phyloP scores from a whole-genome alignment of 2,329 filamentous ascomycete species.

The Exophiala sp. region DNA sequence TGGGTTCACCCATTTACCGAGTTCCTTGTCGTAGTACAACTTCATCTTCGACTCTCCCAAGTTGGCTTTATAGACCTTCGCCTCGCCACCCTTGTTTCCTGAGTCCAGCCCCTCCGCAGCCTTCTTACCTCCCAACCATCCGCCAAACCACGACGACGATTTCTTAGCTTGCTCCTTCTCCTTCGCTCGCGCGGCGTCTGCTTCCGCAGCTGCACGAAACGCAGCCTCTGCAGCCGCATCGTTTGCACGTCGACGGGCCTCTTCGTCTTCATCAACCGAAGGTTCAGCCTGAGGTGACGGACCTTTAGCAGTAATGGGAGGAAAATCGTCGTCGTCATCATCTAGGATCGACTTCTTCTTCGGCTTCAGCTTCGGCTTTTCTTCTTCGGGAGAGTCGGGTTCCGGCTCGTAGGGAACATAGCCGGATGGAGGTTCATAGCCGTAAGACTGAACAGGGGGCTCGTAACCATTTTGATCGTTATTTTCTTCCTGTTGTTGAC shows the following conservation, averaged over 20 bases:
- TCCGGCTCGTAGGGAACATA: conserved; percentile 33
- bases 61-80: conserved; percentile 73
- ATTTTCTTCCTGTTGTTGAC: not conserved
- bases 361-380: conserved; percentile 49
- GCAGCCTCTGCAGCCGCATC: conserved; percentile 29
- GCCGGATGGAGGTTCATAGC: conserved; percentile 33
- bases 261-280: conserved; percentile 14
- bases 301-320: conserved; percentile 4
- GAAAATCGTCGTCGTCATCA: conserved; percentile 48
- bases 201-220: conserved; percentile 29
- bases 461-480: conserved; percentile 30
- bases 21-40: conserved; percentile 91
- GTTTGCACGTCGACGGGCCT: conserved; percentile 25
- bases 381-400: conserved; percentile 50
- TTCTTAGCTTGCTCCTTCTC: conserved; percentile 39
- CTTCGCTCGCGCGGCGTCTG: conserved; percentile 30
- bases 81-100: conserved; percentile 36
- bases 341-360: conserved; percentile 79
- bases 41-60: conserved; percentile 81
- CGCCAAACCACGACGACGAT: conserved; percentile 63
- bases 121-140: conserved; percentile 73
- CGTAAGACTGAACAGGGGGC: conserved; percentile 33
- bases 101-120: conserved; percentile 56
- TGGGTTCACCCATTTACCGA: conserved; percentile 98
- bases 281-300: conserved; percentile 1